Conservation (phyloP, 2,329 filamentous ascomycete genomes). For the Diplodia scrobiculata region DNA sequence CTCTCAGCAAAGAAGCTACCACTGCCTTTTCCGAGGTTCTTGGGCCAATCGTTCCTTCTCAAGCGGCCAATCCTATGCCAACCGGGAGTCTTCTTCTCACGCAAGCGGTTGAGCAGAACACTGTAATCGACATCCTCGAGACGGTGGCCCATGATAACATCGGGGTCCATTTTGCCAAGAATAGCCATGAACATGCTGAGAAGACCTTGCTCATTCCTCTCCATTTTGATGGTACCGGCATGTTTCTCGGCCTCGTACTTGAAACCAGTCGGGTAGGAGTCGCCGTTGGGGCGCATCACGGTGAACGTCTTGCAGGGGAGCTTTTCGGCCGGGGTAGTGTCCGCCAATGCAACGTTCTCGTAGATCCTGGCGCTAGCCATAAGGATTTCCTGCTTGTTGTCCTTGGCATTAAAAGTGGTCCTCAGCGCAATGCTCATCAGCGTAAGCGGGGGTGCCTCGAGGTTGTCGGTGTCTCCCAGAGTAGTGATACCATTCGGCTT, state of each 20-base stretch:
- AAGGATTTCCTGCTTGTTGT: constrained; percentile 95
- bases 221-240: constrained; percentile 74
- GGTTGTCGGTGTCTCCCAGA: constrained; percentile 73
- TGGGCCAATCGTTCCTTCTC: constrained; percentile 81
- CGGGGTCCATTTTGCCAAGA: constrained; percentile 83
- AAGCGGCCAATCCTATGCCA: constrained; percentile 93
- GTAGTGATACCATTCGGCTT: constrained; percentile 75
- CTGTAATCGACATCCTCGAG: constrained; percentile 98
- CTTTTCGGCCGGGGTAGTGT: constrained; percentile 85
- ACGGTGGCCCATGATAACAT: constrained; percentile 90
- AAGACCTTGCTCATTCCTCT: constrained; percentile 81
- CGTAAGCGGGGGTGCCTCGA: constrained; percentile 83
- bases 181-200: constrained; percentile 87
- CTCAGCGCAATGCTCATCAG: constrained; percentile 93
- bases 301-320: constrained; percentile 90
- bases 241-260: constrained; percentile 74
- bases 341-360: constrained; percentile 81
- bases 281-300: constrained; percentile 76
- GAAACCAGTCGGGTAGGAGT: constrained; percentile 81
- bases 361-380: constrained; percentile 90
- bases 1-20: constrained; percentile 92
- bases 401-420: constrained; percentile 83
- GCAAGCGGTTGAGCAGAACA: constrained; percentile 79
- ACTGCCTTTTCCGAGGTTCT: constrained; percentile 79
- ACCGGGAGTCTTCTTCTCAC: constrained; percentile 86